phyloP scores from a whole-genome alignment of 1,284 basidiomycete species.

The Sphagnurus paluster region DNA sequence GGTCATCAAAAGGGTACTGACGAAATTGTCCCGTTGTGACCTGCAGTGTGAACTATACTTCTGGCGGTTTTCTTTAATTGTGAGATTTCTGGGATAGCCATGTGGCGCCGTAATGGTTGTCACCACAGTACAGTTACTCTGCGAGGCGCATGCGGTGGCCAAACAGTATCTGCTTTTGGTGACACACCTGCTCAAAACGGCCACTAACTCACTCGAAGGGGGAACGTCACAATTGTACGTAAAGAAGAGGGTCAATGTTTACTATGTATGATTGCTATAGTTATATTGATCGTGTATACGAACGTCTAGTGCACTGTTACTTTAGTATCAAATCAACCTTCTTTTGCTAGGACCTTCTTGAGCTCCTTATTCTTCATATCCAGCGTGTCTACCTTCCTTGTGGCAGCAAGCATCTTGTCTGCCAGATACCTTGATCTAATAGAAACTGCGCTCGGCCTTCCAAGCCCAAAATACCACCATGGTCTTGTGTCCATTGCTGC shows the following conservation, averaged over 20 bases:
- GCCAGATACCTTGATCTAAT: constrained; percentile 70
- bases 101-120: too few species aligned
- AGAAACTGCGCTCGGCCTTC: constrained; percentile 50
- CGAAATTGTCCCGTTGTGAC: constrained; percentile 22
- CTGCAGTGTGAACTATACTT: constrained; percentile 25
- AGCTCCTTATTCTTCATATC: constrained; percentile 71
- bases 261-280: too few species aligned
- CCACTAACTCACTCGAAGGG: too few species aligned
- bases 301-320: too few species aligned
- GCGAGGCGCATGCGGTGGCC: too few species aligned
- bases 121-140: too few species aligned
- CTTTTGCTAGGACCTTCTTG: constrained; percentile 56
- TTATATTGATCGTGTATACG: too few species aligned
- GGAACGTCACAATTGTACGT: too few species aligned
- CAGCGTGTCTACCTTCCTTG: constrained; percentile 64
- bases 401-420: constrained; percentile 72
- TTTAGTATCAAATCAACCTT: constrained; percentile 10
- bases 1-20: constrained; percentile 8
- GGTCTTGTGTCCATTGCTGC: constrained; percentile 41
- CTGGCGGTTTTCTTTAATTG: constrained; percentile 25
- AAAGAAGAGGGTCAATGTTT: too few species aligned
- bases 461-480: constrained; percentile 41
- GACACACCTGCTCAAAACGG: constrained; percentile 8
- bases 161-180: constrained; percentile 12
- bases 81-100: constrained; percentile 20